Conservation (phyloP, 257 asterid species). For the Sherardia arvensis region DNA sequence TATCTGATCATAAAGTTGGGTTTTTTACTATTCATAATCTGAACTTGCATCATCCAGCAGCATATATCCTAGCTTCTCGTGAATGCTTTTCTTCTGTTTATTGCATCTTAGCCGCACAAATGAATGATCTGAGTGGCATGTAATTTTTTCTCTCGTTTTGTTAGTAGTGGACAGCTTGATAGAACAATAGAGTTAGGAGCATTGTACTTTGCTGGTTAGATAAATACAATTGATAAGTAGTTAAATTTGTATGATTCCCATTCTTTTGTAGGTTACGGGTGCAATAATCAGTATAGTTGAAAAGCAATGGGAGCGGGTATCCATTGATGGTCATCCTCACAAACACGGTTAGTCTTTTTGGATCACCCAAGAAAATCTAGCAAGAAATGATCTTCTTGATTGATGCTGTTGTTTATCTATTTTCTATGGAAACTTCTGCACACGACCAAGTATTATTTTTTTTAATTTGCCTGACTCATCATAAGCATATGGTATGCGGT, state of each 20-base stretch:
- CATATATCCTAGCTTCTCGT: neutral
- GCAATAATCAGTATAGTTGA: conserved; percentile 66
- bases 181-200: neutral
- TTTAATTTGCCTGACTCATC: neutral
- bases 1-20: neutral
- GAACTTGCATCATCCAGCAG: no score
- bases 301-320: conserved; percentile 94
- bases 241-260: neutral
- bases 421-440: neutral
- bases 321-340: conserved; percentile 62
- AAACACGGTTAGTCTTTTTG: conserved; percentile 59
- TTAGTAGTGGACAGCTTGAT: neutral
- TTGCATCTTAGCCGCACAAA: no score
- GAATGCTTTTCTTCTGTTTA: neutral
- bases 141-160: neutral
- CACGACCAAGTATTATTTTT: neutral
- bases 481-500: neutral
- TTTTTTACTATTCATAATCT: no score
- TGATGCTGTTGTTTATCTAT: neutral
- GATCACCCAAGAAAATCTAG: neutral
- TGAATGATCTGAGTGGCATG: no score
- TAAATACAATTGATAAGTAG: neutral
- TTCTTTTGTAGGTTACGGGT: conserved; percentile 50
- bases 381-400: neutral
- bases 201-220: neutral